Base-by-base conservation (phyloP, 2,329 filamentous ascomycete species). In the Cadophora luteo-olivacea region DNA sequence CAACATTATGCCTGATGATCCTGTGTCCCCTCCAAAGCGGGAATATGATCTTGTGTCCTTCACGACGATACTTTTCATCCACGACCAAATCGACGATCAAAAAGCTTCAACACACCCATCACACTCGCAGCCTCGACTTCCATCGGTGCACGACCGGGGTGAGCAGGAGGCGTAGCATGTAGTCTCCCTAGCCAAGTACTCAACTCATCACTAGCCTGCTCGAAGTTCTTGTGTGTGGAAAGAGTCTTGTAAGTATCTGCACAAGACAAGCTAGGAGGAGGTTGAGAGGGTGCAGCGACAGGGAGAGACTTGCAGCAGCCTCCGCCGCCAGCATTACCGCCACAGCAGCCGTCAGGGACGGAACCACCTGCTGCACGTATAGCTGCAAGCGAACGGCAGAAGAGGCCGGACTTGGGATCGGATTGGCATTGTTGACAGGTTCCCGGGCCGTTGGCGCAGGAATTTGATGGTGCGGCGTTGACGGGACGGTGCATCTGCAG, bases 71-170 rank as follows among this genome's bases (percentile, higher is more conserved):
- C 52, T 12, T n/a, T 52, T 77, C 72, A 78, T 61, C 75, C 80
- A 67, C 81, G 77, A 19, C 89, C 89, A 78, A 94, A 94, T 65
- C 92, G 83, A 61, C 92, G 85, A 75, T 94, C 92, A 80, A 94
- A 94, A 71, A 92, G 90, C 79, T 92, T 92, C 69, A 94, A 80
- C n/a, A 94, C 92, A 52, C 90, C 91, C 92, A 94, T 94, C 65
- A 94, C 93, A 78, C 91, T 94, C 0, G 92, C 92, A 7, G 92
- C 91, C 80, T 94, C 92, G 19, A 94, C 91, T 78, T 94, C 92
- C 74, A 94, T 89, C 0, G 91, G 89, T 82, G 82, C 69, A 81
- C 80, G 65, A 78, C 78, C 65, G 78, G 76, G 62, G 80, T 80
- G 73, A 65, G 73, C 67, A 65, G 75, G 74, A 24, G 77, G 85